phyloP scores from a whole-genome alignment of 768 basidiomycete genomes.

The Xerocomellus chrysenteron region DNA sequence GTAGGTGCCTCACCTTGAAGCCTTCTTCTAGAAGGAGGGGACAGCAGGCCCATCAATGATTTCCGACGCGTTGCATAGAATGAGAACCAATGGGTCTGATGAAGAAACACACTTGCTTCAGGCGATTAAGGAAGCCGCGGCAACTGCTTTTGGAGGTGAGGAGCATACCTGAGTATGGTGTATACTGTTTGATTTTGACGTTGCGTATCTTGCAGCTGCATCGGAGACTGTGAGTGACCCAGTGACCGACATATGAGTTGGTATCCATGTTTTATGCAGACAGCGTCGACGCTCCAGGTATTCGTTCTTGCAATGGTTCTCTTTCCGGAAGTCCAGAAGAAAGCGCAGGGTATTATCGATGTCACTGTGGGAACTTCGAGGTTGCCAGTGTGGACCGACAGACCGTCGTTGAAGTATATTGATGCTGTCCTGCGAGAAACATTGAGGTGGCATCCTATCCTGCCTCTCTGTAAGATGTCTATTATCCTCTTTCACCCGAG shows the following conservation, averaged over 20 bases:
- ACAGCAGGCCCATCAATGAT: constrained; percentile 17
- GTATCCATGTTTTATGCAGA: constrained; percentile 12
- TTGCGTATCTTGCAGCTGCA: constrained; percentile 5
- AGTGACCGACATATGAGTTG: neutral
- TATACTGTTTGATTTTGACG: neutral
- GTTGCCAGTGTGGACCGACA: constrained; percentile 29
- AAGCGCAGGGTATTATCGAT: constrained; percentile 34
- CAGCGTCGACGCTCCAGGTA: constrained; percentile 24
- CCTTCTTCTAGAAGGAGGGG: constrained; percentile 5
- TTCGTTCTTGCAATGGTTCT: constrained; percentile 38
- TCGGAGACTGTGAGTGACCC: constrained; percentile 17
- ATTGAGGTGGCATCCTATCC: constrained; percentile 24
- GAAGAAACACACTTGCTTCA: neutral
- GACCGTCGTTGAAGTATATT: constrained; percentile 26
- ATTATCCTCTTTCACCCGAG: neutral
- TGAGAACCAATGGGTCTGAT: neutral
- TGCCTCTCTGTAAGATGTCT: constrained; percentile 22
- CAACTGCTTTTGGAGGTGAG: constrained; percentile 23
- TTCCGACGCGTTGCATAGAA: constrained; percentile 12
- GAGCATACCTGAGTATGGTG: neutral
- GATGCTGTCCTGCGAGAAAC: constrained; percentile 31
- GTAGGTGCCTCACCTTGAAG: neutral
- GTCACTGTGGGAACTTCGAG: constrained; percentile 20
- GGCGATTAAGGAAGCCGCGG: constrained; percentile 19
- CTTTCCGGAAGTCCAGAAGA: constrained; percentile 28